These are phyloP conservation scores for Phytomonas serpens DNA, from an alignment of 208 protist genomes.

Conservation along the genomic window DNA sequence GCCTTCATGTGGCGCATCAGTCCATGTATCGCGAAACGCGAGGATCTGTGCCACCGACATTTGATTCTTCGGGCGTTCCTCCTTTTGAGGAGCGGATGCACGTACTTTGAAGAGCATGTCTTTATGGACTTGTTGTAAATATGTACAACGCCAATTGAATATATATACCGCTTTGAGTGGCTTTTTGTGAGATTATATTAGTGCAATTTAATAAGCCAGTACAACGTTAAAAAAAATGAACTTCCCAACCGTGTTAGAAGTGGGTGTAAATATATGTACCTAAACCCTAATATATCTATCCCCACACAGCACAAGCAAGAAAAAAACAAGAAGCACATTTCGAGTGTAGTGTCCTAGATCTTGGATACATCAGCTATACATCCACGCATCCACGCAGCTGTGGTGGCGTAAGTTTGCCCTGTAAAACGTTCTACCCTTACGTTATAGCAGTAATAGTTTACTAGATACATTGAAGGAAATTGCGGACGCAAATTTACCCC, in stretches of 20 bases:
- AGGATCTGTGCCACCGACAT: constrained; percentile 71
- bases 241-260: not conserved
- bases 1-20: constrained; percentile 30
- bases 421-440: not conserved
- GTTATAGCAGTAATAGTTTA: not conserved
- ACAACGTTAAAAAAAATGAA: constrained; percentile 9
- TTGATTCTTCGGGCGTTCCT: constrained; percentile 66
- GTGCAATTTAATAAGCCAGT: not conserved
- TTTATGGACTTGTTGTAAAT: constrained; percentile 3
- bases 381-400: not conserved
- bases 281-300: not conserved
- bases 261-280: constrained; percentile 2
- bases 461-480: not conserved
- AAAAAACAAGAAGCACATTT: constrained; percentile 9
- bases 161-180: constrained; percentile 6
- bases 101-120: constrained; percentile 74
- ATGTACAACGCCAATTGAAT: not conserved
- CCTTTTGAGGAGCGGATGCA: constrained; percentile 33
- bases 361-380: not conserved
- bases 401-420: not conserved
- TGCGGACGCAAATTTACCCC: not conserved
- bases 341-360: not conserved
- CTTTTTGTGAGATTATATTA: not conserved
- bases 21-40: constrained; percentile 82
- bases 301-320: not conserved